Conservation (phyloP, 768 basidiomycete genomes). For the Botryobasidium botryosum region DNA sequence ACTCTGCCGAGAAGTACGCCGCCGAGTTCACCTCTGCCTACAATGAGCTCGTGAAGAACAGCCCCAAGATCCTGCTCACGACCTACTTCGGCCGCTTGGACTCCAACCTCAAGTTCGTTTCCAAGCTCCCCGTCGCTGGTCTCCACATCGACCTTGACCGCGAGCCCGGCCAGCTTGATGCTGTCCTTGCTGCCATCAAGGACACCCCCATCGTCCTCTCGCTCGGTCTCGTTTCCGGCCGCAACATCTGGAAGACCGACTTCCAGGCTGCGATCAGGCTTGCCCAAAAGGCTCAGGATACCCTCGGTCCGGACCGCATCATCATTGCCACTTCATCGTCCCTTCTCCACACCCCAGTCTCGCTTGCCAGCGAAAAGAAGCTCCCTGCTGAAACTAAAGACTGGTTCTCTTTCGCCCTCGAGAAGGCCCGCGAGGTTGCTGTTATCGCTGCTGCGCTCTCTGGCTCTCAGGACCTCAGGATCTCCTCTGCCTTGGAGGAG, state of each 20-base stretch:
- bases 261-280: conserved; percentile 65
- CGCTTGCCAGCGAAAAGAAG: conserved; percentile 81
- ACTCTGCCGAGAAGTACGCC: conserved; percentile 58
- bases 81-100: conserved; percentile 97
- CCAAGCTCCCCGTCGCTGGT: conserved; percentile 83
- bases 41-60: conserved; percentile 57
- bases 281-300: conserved; percentile 69
- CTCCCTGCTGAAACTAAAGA: conserved; percentile 78
- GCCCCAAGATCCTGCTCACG: conserved; percentile 85
- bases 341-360: conserved; percentile 95
- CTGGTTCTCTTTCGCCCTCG: conserved; percentile 97
- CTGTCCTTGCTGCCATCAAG: conserved; percentile 70
- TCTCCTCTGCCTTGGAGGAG: conserved; percentile 61
- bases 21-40: conserved; percentile 70
- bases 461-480: conserved; percentile 58
- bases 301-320: conserved; percentile 74
- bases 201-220: conserved; percentile 66
- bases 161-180: conserved; percentile 76
- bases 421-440: conserved; percentile 88
- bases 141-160: conserved; percentile 96
- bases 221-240: conserved; percentile 90
- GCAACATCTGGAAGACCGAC: conserved; percentile 99
- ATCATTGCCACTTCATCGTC: conserved; percentile 94
- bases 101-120: conserved; percentile 70
- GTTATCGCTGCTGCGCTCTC: conserved; percentile 71